Percentiles rank a stretch among this genome's conserved stretches.
phyloP scores from a whole-genome alignment of 345 rosid species.

The Microcos paniculata region DNA sequence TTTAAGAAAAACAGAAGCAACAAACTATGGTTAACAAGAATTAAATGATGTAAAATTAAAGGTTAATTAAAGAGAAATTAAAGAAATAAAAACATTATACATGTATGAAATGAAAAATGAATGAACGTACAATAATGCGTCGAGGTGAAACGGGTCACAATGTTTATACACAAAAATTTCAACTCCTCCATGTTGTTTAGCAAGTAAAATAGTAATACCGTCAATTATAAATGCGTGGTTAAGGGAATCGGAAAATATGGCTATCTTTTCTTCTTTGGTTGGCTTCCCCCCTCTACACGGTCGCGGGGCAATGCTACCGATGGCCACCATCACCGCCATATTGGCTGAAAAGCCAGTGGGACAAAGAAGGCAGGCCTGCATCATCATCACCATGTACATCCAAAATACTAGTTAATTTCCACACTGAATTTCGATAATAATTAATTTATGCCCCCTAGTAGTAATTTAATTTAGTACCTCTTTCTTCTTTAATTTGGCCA shows the following conservation, averaged over 20 bases:
- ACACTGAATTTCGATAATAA: too few species aligned
- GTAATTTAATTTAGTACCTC: constrained; percentile 43
- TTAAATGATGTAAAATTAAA: too few species aligned
- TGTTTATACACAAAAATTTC: constrained; percentile 67
- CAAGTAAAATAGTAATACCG: constrained; percentile 85
- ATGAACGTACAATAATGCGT: constrained; percentile 59
- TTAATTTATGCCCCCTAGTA: too few species aligned
- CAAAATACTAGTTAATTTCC: too few species aligned
- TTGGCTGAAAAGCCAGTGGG: constrained; percentile 92
- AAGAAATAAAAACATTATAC: too few species aligned
- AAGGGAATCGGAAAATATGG: constrained; percentile 82
- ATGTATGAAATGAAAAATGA: neutral
- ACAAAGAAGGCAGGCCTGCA: constrained; percentile 92
- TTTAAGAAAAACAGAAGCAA: neutral
- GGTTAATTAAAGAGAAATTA: neutral
- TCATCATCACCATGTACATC: constrained; percentile 8
- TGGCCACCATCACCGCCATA: constrained; percentile 86
- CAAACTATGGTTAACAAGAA: too few species aligned
- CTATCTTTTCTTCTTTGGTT: constrained; percentile 51
- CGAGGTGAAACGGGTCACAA: constrained; percentile 80
- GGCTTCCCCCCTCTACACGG: constrained; percentile 46
- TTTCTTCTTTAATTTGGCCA: constrained; percentile 83
- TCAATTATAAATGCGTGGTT: constrained; percentile 96
- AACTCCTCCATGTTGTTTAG: constrained; percentile 55
- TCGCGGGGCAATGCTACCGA: constrained; percentile 73